phyloP scores from a whole-genome alignment of 2,329 filamentous ascomycete species.

The Penicillium sp. region DNA sequence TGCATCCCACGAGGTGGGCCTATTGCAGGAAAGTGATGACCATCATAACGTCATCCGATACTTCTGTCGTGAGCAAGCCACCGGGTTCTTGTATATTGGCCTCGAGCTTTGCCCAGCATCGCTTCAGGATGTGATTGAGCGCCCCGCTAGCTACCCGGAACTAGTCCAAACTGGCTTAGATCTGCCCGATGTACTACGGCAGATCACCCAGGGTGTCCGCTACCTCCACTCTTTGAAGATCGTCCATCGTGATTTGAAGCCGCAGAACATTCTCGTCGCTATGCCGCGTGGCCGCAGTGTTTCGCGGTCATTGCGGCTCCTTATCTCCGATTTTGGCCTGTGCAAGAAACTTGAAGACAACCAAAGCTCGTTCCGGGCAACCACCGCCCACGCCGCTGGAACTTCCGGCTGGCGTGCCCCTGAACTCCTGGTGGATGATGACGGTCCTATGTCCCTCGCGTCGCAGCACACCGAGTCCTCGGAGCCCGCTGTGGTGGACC shows the following conservation, averaged over 20 bases:
- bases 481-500: slow-evolving; percentile 54
- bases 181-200: slow-evolving; percentile 74
- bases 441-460: slow-evolving; percentile 41
- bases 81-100: slow-evolving; percentile 93
- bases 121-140: slow-evolving; percentile 84
- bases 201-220: slow-evolving; percentile 83
- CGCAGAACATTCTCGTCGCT: slow-evolving; percentile 90
- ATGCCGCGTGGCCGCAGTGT: slow-evolving; percentile 52
- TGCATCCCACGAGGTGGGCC: slow-evolving; percentile 85
- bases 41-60: slow-evolving; percentile 97
- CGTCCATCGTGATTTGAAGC: slow-evolving; percentile 95
- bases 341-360: slow-evolving; percentile 96
- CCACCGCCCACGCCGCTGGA: slow-evolving; percentile 86
- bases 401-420: slow-evolving; percentile 96
- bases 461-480: slow-evolving; percentile 45
- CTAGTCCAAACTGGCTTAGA: slow-evolving; percentile 68
- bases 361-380: slow-evolving; percentile 91
- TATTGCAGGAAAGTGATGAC: slow-evolving; percentile 89
- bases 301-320: slow-evolving; percentile 70
- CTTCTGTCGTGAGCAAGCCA: slow-evolving; percentile 83
- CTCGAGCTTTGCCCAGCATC: slow-evolving; percentile 92
- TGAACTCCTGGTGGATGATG: slow-evolving; percentile 81
- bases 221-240: slow-evolving; percentile 90
- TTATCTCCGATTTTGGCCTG: slow-evolving; percentile 96
- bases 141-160: slow-evolving; percentile 63